phyloP scores from a whole-genome alignment of 345 rosid species.

The Murraya paniculata region DNA sequence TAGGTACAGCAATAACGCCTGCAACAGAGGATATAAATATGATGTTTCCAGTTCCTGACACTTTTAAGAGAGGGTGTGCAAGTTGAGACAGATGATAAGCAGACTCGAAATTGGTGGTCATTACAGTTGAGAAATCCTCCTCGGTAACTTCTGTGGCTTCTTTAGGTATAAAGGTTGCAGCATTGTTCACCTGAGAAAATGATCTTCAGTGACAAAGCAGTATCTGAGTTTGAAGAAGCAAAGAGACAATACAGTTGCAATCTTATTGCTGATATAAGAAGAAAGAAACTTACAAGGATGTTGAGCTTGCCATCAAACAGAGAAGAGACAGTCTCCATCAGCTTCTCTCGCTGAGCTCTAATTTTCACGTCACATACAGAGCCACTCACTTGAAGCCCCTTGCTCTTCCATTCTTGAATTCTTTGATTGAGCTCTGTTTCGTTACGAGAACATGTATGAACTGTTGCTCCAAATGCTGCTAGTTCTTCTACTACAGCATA shows the following conservation, averaged over 20 bases:
- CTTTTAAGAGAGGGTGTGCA: conserved; percentile 40
- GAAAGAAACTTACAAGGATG: conserved; percentile 22
- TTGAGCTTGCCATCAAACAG: conserved; percentile 18
- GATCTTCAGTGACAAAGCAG: background rate
- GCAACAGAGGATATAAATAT: conserved; percentile 47
- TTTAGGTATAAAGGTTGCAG: conserved; percentile 32
- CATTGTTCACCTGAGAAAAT: conserved; percentile 44
- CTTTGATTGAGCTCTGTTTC: too few species aligned
- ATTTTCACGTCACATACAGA: conserved; percentile 1
- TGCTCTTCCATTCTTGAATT: too few species aligned
- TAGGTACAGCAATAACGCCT: conserved; percentile 24
- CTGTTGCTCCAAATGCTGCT: too few species aligned
- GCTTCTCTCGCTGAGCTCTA: conserved; percentile 5
- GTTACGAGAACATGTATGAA: too few species aligned
- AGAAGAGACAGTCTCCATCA: conserved; percentile 17
- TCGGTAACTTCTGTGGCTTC: conserved; percentile 22
- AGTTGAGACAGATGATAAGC: conserved; percentile 46
- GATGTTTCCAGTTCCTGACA: conserved; percentile 41
- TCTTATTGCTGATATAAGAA: too few species aligned
- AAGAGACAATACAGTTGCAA: background rate
- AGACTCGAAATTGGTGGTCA: conserved; percentile 46
- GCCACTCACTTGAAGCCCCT: too few species aligned
- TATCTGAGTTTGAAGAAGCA: background rate
- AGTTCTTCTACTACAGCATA: too few species aligned
- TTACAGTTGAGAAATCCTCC: conserved; percentile 27